phyloP scores from a whole-genome alignment of 768 basidiomycete genomes.

The Hygrocybe coccinea region DNA sequence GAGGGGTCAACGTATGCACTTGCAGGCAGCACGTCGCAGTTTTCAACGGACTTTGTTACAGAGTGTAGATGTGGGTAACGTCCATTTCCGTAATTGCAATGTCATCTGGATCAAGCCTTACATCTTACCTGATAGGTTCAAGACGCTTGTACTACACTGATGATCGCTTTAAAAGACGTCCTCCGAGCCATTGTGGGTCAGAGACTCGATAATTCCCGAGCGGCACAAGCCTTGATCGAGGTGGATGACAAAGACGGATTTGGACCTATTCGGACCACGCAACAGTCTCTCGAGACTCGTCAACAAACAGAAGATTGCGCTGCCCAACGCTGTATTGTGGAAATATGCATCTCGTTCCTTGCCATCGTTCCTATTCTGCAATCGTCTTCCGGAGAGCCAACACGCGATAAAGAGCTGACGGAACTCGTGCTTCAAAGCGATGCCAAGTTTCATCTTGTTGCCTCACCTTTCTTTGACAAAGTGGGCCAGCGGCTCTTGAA shows the following conservation, averaged over 20 bases:
- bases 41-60: slow-evolving; percentile 64
- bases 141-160: slow-evolving; percentile 33
- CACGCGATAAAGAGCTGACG: slow-evolving; percentile 57
- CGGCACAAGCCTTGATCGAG: slow-evolving; percentile 24
- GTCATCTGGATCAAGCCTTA: neutral
- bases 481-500: slow-evolving; percentile 52
- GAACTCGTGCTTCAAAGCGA: slow-evolving; percentile 48
- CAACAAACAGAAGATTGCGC: slow-evolving; percentile 24
- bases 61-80: slow-evolving; percentile 55
- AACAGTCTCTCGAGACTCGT: slow-evolving; percentile 27
- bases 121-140: slow-evolving; percentile 43
- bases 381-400: slow-evolving; percentile 51
- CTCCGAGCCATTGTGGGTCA: slow-evolving; percentile 37
- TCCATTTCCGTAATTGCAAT: neutral
- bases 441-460: slow-evolving; percentile 56
- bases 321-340: slow-evolving; percentile 35
- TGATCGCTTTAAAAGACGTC: slow-evolving; percentile 34
- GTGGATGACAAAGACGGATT: slow-evolving; percentile 54
- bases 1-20: slow-evolving; percentile 7
- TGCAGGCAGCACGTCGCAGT: slow-evolving; percentile 27
- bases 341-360: slow-evolving; percentile 56
- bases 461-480: slow-evolving; percentile 50
- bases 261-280: slow-evolving; percentile 43
- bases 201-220: slow-evolving; percentile 14
- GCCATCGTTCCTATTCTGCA: slow-evolving; percentile 60